phyloP scores from a whole-genome alignment of 805 yeast genomes.

The Kodamaea laetipori region DNA sequence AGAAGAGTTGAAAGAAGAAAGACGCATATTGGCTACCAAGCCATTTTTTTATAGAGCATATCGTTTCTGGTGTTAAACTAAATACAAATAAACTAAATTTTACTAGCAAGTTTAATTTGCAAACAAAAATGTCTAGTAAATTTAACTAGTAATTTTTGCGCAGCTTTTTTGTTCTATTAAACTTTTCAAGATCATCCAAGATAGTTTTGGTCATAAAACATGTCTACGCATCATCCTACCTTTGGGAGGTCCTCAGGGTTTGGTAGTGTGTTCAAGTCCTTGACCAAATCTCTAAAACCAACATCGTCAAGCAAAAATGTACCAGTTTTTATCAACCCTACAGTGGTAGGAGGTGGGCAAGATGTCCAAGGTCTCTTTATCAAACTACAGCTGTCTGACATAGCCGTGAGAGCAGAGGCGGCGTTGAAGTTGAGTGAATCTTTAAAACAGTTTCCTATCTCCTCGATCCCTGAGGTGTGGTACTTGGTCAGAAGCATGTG shows the following conservation, averaged over 20 bases:
- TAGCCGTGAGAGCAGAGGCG: slow-evolving; percentile 47
- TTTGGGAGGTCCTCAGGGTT: slow-evolving; percentile 35
- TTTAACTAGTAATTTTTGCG: too few relatives aligned
- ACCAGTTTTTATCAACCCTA: slow-evolving; percentile 43
- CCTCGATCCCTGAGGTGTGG: slow-evolving; percentile 77
- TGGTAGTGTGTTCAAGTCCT: slow-evolving; percentile 42
- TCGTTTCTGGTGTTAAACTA: slow-evolving; percentile 36
- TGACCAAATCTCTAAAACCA: slow-evolving; percentile 39
- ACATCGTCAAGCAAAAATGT: slow-evolving; percentile 25
- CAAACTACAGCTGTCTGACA: slow-evolving; percentile 40
- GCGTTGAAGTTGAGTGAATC: slow-evolving; percentile 53
- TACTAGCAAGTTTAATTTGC: too few relatives aligned
- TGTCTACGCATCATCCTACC: slow-evolving; percentile 34
- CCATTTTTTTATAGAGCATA: slow-evolving; percentile 39
- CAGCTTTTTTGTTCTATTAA: neutral
- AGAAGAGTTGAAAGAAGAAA: slow-evolving; percentile 34
- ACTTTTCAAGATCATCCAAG: neutral
- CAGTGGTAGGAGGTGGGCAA: slow-evolving; percentile 47
- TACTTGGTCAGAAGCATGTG: slow-evolving; percentile 61
- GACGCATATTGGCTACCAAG: slow-evolving; percentile 31
- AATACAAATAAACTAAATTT: too few relatives aligned
- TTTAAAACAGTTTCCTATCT: slow-evolving; percentile 52
- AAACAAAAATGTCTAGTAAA: too few relatives aligned
- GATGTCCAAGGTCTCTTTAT: slow-evolving; percentile 41
- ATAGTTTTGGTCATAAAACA: slow-evolving; percentile 4